Evolutionary conservation across 2,329 filamentous ascomycete genomes (phyloP).

Genomic region (Alternaria panax): DNA sequence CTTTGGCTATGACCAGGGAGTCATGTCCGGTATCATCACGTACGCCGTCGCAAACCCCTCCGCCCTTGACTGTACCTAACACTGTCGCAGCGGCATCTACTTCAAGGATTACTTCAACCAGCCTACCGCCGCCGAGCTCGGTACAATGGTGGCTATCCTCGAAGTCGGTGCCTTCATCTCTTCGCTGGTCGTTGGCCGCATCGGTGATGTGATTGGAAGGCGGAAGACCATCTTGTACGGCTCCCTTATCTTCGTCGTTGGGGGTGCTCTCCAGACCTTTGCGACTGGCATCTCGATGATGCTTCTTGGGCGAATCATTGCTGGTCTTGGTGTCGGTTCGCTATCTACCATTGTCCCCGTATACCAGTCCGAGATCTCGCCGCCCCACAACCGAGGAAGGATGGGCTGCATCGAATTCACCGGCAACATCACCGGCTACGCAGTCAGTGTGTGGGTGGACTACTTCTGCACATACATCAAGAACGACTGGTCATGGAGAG

Average conservation of each 20-base stretch:
- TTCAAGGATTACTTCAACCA: slow-evolving; percentile 94
- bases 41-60: slow-evolving; percentile 53
- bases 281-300: slow-evolving; percentile 89
- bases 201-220: slow-evolving; percentile 91
- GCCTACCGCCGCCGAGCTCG: slow-evolving; percentile 84
- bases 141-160: slow-evolving; percentile 97
- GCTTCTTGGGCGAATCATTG: slow-evolving; percentile 62
- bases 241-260: slow-evolving; percentile 83
- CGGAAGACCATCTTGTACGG: slow-evolving; percentile 92
- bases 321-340: slow-evolving; percentile 60
- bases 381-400: slow-evolving; percentile 93
- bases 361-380: slow-evolving; percentile 71
- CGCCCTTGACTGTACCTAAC: slow-evolving; percentile 38
- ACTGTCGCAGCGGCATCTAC: slow-evolving; percentile 71
- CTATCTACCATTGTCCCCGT: slow-evolving; percentile 61
- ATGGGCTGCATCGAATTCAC: slow-evolving; percentile 98
- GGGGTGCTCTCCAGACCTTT: slow-evolving; percentile 84
- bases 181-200: slow-evolving; percentile 82
- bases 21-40: slow-evolving; percentile 82
- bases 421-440: slow-evolving; percentile 94
- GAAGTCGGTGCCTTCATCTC: slow-evolving; percentile 93
- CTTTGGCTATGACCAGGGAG: slow-evolving; percentile 89
- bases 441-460: slow-evolving; percentile 97
- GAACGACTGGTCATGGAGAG: slow-evolving; percentile 84
- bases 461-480: slow-evolving; percentile 95